Conservation (phyloP, 78 protist genomes). For the Chrysochromulina parva region DNA sequence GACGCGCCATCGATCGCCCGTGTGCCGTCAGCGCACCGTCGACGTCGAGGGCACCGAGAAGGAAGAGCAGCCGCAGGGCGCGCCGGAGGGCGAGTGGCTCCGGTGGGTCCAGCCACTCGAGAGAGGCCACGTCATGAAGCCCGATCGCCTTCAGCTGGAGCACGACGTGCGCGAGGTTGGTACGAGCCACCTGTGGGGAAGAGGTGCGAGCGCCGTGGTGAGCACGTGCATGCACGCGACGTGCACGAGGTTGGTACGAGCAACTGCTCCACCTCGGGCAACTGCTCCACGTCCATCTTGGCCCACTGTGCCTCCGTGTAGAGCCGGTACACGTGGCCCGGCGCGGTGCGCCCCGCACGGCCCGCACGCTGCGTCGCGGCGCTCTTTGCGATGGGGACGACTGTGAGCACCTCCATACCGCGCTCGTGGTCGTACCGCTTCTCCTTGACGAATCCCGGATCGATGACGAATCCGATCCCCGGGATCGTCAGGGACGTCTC, state of each 20-base stretch:
- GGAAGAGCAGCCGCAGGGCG: background rate
- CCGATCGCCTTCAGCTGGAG: constrained; percentile 66
- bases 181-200: constrained; percentile 48
- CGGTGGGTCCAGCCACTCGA: constrained; percentile 66
- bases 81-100: background rate
- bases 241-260: constrained; percentile 35
- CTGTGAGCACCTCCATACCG: background rate
- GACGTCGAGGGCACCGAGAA: background rate
- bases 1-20: background rate
- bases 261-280: constrained; percentile 50
- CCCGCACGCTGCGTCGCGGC: constrained; percentile 81
- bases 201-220: too few species aligned
- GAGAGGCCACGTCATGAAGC: background rate
- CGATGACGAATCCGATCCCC: constrained; percentile 62
- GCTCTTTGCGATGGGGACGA: constrained; percentile 66
- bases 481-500: constrained; percentile 71
- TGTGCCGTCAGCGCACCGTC: background rate
- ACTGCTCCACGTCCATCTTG: background rate
- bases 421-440: background rate
- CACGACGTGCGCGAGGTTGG: constrained; percentile 53
- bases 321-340: constrained; percentile 45
- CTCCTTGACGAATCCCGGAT: constrained; percentile 55
- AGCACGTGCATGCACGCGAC: background rate
- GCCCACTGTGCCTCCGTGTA: constrained; percentile 9
- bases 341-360: constrained; percentile 80